These are phyloP conservation scores for Calonectria hongkongensis DNA, from an alignment of 2,329 filamentous ascomycete species.

Conservation along the genomic window DNA sequence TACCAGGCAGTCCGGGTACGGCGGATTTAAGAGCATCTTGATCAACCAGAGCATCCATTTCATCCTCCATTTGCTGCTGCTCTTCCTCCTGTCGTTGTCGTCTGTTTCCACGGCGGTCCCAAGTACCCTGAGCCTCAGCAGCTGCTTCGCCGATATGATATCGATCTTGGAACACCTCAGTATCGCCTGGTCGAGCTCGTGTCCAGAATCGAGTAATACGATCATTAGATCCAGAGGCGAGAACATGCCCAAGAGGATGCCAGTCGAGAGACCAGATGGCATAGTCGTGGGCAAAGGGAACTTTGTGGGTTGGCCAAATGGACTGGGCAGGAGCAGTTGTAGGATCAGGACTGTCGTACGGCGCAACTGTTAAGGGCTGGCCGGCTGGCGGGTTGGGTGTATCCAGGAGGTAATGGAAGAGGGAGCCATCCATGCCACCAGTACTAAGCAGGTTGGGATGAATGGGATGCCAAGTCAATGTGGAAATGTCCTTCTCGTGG, in stretches of 20 bases:
- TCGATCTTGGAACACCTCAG: constrained; percentile 89
- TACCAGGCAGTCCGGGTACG: constrained; percentile 67
- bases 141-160: constrained; percentile 97
- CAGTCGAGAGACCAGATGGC: constrained; percentile 98
- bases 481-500: constrained; percentile 97
- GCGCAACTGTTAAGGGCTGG: constrained; percentile 82
- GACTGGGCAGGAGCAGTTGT: constrained; percentile 87
- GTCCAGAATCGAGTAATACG: constrained; percentile 98
- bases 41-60: constrained; percentile 93
- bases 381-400: constrained; percentile 91
- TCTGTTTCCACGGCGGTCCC: constrained; percentile 86
- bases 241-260: constrained; percentile 96
- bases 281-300: constrained; percentile 93
- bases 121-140: constrained; percentile 96
- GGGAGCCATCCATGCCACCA: constrained; percentile 90
- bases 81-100: constrained; percentile 92
- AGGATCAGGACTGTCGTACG: constrained; percentile 90
- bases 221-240: constrained; percentile 97
- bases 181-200: constrained; percentile 89
- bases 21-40: constrained; percentile 80
- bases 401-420: constrained; percentile 96
- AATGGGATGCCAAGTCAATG: constrained; percentile 93
- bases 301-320: constrained; percentile 92
- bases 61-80: constrained; percentile 94
- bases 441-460: constrained; percentile 93